Conservation (phyloP, 768 basidiomycete species). For the Calocera viscosa region DNA sequence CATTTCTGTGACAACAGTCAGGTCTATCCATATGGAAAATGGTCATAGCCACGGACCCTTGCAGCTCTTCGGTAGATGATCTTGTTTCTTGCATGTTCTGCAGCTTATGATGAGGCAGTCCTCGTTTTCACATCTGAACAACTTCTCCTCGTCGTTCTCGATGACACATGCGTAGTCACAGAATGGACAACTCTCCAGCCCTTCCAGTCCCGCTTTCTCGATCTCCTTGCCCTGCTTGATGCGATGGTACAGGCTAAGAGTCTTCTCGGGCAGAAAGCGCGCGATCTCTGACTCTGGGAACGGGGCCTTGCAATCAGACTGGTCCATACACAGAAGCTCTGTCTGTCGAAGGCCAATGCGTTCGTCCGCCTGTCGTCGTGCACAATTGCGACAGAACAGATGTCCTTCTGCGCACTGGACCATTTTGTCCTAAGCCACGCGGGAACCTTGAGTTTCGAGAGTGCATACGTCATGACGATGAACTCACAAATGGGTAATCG, state of each 20-base stretch:
- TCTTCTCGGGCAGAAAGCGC: conserved; percentile 53
- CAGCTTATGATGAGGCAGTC: conserved; percentile 70
- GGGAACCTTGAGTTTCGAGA: background rate
- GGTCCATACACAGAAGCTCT: conserved; percentile 66
- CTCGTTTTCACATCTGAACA: conserved; percentile 40
- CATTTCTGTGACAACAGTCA: conserved; percentile 37
- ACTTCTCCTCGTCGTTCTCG: conserved; percentile 51
- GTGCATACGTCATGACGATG: conserved; percentile 8
- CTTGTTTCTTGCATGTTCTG: conserved; percentile 65
- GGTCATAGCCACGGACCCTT: conserved; percentile 39
- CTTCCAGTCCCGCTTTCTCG: conserved; percentile 61
- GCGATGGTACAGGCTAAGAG: conserved; percentile 46
- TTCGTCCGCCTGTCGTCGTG: conserved; percentile 53
- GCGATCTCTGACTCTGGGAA: conserved; percentile 59
- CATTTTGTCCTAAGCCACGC: conserved; percentile 52
- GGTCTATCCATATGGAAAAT: conserved; percentile 4
- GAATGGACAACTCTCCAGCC: conserved; percentile 79
- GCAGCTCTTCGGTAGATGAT: conserved; percentile 72
- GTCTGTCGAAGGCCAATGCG: conserved; percentile 36
- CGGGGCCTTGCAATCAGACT: conserved; percentile 45
- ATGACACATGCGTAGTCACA: conserved; percentile 81
- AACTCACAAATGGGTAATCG: conserved; percentile 48
- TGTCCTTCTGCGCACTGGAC: conserved; percentile 83
- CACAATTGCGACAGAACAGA: conserved; percentile 68
- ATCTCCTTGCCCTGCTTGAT: conserved; percentile 68